Conservation (phyloP, 2,329 filamentous ascomycete species). For the Trichoderma sp. region DNA sequence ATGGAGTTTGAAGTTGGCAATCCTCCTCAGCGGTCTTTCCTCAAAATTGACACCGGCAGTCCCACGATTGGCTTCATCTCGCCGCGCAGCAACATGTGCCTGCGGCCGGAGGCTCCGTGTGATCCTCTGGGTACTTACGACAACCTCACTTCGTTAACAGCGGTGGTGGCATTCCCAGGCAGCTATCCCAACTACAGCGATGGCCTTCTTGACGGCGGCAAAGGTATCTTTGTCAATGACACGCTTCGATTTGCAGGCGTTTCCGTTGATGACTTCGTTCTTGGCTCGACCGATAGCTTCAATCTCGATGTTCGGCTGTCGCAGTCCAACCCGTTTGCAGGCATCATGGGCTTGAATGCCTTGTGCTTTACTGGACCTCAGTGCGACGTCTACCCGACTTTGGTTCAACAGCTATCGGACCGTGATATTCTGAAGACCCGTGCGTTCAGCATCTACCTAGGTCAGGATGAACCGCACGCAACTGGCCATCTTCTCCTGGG, state of each 20-base stretch:
- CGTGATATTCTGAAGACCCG: neutral
- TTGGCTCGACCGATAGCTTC: neutral
- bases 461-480: neutral
- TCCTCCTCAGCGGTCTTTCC: neutral
- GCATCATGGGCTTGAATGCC: neutral
- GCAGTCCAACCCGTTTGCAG: neutral
- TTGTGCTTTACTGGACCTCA: neutral
- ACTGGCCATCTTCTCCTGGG: constrained; percentile 3
- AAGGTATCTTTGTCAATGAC: neutral
- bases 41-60: constrained; percentile 2
- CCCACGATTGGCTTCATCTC: constrained; percentile 1
- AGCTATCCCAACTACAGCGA: constrained; percentile 4
- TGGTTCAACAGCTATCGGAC: constrained; percentile 7
- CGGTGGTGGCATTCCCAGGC: neutral
- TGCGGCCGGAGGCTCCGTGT: neutral
- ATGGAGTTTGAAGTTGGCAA: constrained; percentile 1
- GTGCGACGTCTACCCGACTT: neutral
- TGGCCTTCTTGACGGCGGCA: neutral
- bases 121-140: neutral
- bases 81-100: neutral
- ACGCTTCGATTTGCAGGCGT: neutral
- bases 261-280: neutral
- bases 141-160: constrained; percentile 2
- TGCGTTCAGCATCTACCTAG: constrained; percentile 4
- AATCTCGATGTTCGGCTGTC: neutral